Base-by-base conservation (phyloP, 148 eudicot genomes). In the Simmondsia chinensis region DNA sequence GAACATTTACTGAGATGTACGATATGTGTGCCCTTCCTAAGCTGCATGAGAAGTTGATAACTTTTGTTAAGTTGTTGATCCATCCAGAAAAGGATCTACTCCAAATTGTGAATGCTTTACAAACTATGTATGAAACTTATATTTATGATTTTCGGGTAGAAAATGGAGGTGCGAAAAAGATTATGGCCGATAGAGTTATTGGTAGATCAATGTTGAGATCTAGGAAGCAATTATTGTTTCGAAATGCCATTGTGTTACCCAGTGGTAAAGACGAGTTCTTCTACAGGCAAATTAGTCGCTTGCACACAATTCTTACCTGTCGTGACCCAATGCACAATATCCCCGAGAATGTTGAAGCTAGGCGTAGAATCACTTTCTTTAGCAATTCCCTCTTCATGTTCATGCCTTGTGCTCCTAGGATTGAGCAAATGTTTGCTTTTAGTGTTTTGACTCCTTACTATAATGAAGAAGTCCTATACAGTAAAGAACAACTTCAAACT, bases 361-460 rank as follows among this genome's bases (percentile, higher is more conserved):
- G 91, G 23, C 79, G 97, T 2, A 68, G 97, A 38, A 76, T 88
- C 39, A 91, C 94, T 27, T 88, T 88, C 63, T 88, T 88, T 51
- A 88, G 94, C 67, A 88, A 88, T 63, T 83, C 97, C 21, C 76
- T 88, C 33, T 88, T 88, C 66, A 88, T 88, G 97, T 83, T 77
- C 76, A 80, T 88, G 91, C 97, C 97, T 48, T 94, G 78, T 61
- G 97, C 97, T 37, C 94, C 94, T 20, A 94, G 73, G 55, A 94
- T 88, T 33, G 97, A 88, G 55, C 83, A 88, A 51, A 88, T 88
- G 97, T 48, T 66, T 75, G 87, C 94, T 46, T 84, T 88, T 48
- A 80, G 87, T 65, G 94, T 88, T 30, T 62, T 88, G 69, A 88
- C 94, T 9, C 97, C 97, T 14, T 88, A 88, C 72, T 88, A 88